A percentile compares a stretch with the other conserved stretches of the same genome.
These are phyloP conservation scores for Suillus americanus DNA, from an alignment of 768 basidiomycete species.

Conservation along the genomic window DNA sequence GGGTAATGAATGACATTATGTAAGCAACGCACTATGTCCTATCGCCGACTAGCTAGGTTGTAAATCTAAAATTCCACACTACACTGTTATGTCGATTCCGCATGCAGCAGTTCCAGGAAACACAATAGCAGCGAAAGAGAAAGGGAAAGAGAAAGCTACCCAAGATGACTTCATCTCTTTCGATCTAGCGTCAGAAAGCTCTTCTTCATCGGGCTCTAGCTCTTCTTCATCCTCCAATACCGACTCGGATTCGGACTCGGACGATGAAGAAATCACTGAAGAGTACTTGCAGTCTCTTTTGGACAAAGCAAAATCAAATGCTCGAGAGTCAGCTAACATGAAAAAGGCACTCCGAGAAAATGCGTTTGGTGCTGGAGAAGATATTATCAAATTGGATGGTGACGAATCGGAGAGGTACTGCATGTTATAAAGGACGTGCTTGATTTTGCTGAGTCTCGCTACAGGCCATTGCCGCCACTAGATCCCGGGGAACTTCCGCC, in stretches of 20 bases:
- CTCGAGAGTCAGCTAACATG: constrained; percentile 31
- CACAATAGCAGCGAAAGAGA: background rate
- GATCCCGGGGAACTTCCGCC: constrained; percentile 64
- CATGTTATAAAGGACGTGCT: constrained; percentile 8
- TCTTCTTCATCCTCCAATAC: constrained; percentile 40
- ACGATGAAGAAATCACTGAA: constrained; percentile 51
- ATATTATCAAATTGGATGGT: constrained; percentile 49
- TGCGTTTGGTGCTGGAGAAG: constrained; percentile 45
- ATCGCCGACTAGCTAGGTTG: background rate
- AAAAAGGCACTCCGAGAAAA: constrained; percentile 25
- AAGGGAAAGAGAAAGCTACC: constrained; percentile 8
- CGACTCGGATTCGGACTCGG: constrained; percentile 32
- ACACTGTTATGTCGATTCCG: background rate
- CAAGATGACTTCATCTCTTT: constrained; percentile 5
- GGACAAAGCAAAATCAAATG: constrained; percentile 58
- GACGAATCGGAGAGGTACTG: constrained; percentile 38
- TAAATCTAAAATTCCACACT: background rate
- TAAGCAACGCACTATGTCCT: background rate
- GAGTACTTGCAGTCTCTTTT: constrained; percentile 65
- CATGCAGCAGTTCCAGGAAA: background rate
- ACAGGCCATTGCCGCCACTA: constrained; percentile 62
- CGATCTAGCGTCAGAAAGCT: constrained; percentile 5
- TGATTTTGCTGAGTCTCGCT: constrained; percentile 6
- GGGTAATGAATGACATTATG: background rate
- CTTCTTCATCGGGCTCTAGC: constrained; percentile 11